phyloP scores from a whole-genome alignment of 495 filamentous ascomycete species.

The Penicillium samsonianum region DNA sequence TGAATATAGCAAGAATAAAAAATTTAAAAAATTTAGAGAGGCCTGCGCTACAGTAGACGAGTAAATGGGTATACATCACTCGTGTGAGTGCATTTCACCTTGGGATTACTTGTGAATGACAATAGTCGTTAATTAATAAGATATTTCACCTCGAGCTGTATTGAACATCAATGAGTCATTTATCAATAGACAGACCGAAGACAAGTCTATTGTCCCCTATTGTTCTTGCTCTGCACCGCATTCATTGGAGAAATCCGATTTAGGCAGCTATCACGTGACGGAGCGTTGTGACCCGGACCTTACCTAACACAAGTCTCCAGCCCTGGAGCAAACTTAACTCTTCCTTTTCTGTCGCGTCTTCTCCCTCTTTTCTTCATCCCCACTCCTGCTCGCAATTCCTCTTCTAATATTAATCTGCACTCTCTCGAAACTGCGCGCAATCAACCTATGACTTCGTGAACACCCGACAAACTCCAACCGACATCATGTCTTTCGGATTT shows the following conservation, averaged over 20 bases:
- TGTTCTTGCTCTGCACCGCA: background rate
- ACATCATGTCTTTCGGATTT: constrained; percentile 50
- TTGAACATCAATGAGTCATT: background rate
- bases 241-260: constrained; percentile 9
- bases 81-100: background rate
- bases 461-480: constrained; percentile 30
- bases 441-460: constrained; percentile 42
- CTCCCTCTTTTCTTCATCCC: constrained; percentile 26
- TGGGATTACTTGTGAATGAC: background rate
- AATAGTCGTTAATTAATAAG: background rate
- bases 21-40: background rate
- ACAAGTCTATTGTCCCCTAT: background rate
- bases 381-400: constrained; percentile 16
- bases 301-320: constrained; percentile 27
- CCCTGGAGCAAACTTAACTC: constrained; percentile 31
- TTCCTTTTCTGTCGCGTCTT: constrained; percentile 34
- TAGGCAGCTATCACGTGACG: constrained; percentile 32
- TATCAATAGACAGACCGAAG: background rate
- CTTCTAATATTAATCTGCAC: constrained; percentile 11
- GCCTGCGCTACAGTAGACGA: background rate
- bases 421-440: constrained; percentile 15
- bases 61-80: background rate
- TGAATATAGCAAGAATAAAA: background rate
- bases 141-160: background rate
- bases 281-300: constrained; percentile 28